phyloP scores from a whole-genome alignment of 2,329 filamentous ascomycete species.

The Colletotrichum paranaense region DNA sequence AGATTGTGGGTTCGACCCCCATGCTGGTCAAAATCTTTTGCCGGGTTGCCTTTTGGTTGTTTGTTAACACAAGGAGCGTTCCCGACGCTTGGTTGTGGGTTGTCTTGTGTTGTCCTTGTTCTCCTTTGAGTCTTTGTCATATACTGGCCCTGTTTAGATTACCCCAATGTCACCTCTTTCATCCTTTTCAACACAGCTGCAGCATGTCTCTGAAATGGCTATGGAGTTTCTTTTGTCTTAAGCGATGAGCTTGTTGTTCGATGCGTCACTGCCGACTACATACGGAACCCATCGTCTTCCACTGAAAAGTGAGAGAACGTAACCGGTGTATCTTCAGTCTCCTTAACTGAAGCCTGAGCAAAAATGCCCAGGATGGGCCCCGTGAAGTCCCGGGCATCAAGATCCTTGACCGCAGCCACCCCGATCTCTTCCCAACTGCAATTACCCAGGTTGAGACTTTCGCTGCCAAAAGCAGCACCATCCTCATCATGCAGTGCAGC shows the following conservation, averaged over 20 bases:
- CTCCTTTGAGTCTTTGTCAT: no score
- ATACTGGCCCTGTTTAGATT: no score
- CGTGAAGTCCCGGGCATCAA: background rate
- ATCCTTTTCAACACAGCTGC: no score
- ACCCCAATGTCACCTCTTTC: no score
- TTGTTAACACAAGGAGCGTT: no score
- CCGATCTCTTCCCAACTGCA: background rate
- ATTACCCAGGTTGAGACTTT: background rate
- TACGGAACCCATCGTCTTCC: background rate
- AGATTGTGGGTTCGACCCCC: conserved; percentile 37
- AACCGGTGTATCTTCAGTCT: background rate
- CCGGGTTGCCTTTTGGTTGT: no score
- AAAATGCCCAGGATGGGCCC: background rate
- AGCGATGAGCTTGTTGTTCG: no score
- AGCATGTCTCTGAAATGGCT: no score
- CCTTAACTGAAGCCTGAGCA: background rate
- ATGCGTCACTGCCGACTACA: background rate
- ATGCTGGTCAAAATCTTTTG: conserved; percentile 30
- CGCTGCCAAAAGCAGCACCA: background rate
- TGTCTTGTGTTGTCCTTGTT: no score
- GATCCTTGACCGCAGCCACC: background rate
- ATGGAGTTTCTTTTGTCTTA: no score
- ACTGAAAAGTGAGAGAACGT: background rate
- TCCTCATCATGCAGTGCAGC: background rate
- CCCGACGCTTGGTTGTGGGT: no score